Evolutionary conservation across 345 rosid species (phyloP).

Genomic region (Aegle marmelos): DNA sequence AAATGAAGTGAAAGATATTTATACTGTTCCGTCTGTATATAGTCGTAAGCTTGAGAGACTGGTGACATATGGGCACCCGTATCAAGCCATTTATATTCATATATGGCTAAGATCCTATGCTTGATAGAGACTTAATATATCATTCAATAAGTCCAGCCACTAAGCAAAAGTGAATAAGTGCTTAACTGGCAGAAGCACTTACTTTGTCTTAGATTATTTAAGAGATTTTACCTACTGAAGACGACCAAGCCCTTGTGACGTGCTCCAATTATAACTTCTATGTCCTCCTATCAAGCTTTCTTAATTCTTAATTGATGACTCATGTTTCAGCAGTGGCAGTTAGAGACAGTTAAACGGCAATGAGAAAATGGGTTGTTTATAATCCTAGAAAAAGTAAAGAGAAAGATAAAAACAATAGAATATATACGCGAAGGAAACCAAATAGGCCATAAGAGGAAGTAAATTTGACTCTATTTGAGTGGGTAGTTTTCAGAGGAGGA

Average conservation of each 20-base stretch:
- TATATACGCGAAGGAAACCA: background rate
- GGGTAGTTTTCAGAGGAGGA: slow-evolving; percentile 5
- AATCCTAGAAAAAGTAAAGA: background rate
- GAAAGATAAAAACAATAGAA: background rate
- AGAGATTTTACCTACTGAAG: slow-evolving; percentile 9
- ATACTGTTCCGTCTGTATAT: background rate
- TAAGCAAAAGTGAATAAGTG: slow-evolving; percentile 1
- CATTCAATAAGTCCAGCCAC: background rate
- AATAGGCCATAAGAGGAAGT: background rate
- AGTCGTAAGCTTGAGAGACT: background rate
- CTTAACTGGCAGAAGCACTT: background rate
- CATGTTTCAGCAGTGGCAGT: slow-evolving; percentile 23
- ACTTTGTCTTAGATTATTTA: background rate
- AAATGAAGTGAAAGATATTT: background rate
- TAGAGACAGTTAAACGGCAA: slow-evolving; percentile 40
- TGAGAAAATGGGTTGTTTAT: slow-evolving; percentile 26
- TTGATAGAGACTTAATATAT: background rate
- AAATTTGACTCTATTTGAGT: slow-evolving; percentile 14
- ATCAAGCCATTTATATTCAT: background rate
- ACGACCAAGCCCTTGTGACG: background rate
- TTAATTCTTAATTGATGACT: background rate
- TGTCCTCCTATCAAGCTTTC: background rate
- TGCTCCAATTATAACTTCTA: background rate
- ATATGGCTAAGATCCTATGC: background rate
- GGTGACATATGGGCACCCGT: background rate